Conservation (phyloP, 2,329 filamentous ascomycete species). For the Blumeria hordei region DNA sequence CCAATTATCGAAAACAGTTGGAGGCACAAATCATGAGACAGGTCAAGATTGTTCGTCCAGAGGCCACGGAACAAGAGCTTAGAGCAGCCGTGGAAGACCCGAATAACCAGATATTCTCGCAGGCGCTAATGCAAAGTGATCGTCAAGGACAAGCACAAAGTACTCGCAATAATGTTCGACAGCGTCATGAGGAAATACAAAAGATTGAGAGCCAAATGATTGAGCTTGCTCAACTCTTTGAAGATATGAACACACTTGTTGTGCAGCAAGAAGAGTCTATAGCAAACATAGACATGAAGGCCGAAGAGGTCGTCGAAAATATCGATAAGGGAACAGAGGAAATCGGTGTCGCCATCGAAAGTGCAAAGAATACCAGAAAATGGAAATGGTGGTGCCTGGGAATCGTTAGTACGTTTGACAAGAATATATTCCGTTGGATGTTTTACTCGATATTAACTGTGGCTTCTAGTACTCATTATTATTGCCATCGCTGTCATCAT, state of each 20-base stretch:
- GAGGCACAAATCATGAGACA: constrained; percentile 71
- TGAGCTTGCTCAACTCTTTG: constrained; percentile 68
- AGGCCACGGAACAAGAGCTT: constrained; percentile 58
- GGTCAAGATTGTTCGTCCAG: constrained; percentile 69
- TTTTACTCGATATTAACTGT: not conserved
- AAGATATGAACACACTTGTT: constrained; percentile 68
- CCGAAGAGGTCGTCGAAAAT: constrained; percentile 64
- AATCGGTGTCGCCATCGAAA: constrained; percentile 58
- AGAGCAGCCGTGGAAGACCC: constrained; percentile 48
- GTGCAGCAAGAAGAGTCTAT: constrained; percentile 68
- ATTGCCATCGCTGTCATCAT: constrained; percentile 23
- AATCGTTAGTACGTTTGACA: constrained; percentile 29
- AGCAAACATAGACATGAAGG: constrained; percentile 62
- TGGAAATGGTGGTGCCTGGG: constrained; percentile 86
- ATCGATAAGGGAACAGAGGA: constrained; percentile 67
- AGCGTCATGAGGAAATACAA: constrained; percentile 65
- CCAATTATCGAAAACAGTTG: constrained; percentile 54
- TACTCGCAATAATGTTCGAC: constrained; percentile 55
- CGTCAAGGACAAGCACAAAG: constrained; percentile 60
- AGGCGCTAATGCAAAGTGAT: constrained; percentile 61
- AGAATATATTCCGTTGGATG: not conserved
- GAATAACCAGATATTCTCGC: constrained; percentile 59
- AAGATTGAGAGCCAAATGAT: constrained; percentile 84
- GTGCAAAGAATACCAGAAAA: constrained; percentile 45
- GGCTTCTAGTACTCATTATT: constrained; percentile 25